Conservation (phyloP, 306 rosid species). For the Heteromeles arbutifolia region DNA sequence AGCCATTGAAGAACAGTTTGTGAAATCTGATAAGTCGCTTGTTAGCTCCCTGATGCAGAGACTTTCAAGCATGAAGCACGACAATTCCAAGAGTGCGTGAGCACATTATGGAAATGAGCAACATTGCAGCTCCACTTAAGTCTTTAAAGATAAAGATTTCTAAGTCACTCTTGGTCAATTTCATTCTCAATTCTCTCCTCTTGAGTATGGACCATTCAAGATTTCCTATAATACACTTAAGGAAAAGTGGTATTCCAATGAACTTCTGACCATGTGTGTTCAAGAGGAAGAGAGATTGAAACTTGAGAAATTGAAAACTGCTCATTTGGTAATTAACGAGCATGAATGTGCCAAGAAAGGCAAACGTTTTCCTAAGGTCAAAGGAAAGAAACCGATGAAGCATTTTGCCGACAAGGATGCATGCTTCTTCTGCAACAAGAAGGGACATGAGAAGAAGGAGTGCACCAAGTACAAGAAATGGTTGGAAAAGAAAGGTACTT, state of each 20-base stretch:
- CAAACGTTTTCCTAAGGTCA: background rate
- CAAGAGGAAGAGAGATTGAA: constrained; percentile 6
- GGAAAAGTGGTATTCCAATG: constrained; percentile 1
- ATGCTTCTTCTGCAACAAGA: no score
- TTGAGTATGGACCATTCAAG: background rate
- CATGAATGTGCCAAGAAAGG: background rate
- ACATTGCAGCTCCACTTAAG: background rate
- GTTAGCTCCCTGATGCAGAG: background rate
- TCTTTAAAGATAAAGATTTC: background rate
- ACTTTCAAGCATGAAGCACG: background rate
- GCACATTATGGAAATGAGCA: background rate
- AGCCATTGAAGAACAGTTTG: background rate
- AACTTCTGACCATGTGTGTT: background rate
- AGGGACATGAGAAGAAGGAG: no score
- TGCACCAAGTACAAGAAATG: no score
- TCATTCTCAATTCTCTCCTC: background rate
- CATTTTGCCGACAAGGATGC: no score
- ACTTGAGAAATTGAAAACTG: background rate
- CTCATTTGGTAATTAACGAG: background rate
- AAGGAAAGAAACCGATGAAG: no score
- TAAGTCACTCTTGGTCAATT: background rate
- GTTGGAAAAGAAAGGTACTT: no score
- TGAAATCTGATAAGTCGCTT: background rate
- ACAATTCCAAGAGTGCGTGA: background rate
- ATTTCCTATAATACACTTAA: constrained; percentile 4